These are phyloP conservation scores for Camelina neglecta DNA, from an alignment of 345 rosid genomes.

Conservation along the genomic window DNA sequence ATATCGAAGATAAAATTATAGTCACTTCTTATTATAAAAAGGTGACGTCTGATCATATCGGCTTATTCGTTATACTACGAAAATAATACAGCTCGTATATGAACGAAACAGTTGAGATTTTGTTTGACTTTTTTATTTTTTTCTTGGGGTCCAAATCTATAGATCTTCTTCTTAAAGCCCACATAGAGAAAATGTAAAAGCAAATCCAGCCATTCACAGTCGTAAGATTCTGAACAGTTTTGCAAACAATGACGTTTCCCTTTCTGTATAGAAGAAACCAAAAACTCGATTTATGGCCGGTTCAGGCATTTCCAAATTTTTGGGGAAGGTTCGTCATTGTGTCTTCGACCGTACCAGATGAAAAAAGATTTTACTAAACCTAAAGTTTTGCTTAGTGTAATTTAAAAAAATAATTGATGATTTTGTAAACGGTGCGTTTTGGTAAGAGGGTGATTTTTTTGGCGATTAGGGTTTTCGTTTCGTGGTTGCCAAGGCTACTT, in stretches of 20 bases:
- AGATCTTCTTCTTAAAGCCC: neutral
- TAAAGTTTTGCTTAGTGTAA: no score
- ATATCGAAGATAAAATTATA: neutral
- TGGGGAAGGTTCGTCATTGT: neutral
- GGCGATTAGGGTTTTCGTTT: no score
- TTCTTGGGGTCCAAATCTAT: neutral
- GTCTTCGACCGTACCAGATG: no score
- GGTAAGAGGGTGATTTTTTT: no score
- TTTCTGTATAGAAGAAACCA: neutral
- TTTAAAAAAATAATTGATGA: no score
- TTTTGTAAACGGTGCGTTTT: no score
- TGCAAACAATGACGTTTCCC: neutral
- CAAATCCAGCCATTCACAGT: neutral
- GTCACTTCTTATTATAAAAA: neutral
- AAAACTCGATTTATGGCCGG: neutral
- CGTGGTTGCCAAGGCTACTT: no score
- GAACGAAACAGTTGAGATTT: neutral
- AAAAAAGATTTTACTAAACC: no score
- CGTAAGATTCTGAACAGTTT: no score
- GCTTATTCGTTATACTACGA: neutral
- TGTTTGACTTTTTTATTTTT: conserved; percentile 4
- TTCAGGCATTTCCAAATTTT: neutral
- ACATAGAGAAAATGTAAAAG: neutral
- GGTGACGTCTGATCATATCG: conserved; percentile 2
- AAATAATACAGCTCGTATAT: neutral